A percentile compares a stretch with the other conserved stretches of the same genome.
phyloP scores from a whole-genome alignment of 106 monocot species.

The Dendrobium nobile region DNA sequence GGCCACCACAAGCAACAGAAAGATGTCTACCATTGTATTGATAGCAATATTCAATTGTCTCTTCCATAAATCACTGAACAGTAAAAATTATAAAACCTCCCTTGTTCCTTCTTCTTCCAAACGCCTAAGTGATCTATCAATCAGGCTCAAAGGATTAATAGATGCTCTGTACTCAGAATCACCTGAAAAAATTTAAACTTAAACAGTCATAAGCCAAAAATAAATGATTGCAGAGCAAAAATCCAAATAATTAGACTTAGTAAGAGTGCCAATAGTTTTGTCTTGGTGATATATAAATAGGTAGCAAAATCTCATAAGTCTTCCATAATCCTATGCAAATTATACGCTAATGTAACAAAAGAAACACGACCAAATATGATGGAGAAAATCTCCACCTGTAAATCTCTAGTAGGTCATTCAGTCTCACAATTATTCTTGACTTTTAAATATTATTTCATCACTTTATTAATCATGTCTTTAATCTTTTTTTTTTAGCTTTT shows the following conservation, averaged over 20 bases:
- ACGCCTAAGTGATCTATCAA: neutral
- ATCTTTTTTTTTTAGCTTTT: no score
- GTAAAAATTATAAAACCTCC: neutral
- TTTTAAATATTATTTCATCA: no score
- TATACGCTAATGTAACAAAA: neutral
- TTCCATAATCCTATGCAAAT: neutral
- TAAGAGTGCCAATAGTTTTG: neutral
- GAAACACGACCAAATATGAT: neutral
- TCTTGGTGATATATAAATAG: neutral
- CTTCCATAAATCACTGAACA: neutral
- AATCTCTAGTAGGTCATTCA: no score
- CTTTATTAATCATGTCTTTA: no score
- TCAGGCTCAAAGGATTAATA: neutral
- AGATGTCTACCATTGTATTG: slow-evolving; percentile 14
- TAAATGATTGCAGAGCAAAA: neutral
- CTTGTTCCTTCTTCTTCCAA: neutral
- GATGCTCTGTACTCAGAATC: neutral
- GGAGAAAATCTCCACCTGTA: neutral
- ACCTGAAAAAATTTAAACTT: neutral
- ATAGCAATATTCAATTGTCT: slow-evolving; percentile 1
- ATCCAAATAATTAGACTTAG: neutral
- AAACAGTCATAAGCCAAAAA: neutral
- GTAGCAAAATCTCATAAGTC: neutral
- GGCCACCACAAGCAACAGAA: slow-evolving; percentile 73
- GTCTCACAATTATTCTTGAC: no score